These are phyloP conservation scores for Clonostachys rosea DNA, from an alignment of 2,329 filamentous ascomycete species.

Conservation along the genomic window DNA sequence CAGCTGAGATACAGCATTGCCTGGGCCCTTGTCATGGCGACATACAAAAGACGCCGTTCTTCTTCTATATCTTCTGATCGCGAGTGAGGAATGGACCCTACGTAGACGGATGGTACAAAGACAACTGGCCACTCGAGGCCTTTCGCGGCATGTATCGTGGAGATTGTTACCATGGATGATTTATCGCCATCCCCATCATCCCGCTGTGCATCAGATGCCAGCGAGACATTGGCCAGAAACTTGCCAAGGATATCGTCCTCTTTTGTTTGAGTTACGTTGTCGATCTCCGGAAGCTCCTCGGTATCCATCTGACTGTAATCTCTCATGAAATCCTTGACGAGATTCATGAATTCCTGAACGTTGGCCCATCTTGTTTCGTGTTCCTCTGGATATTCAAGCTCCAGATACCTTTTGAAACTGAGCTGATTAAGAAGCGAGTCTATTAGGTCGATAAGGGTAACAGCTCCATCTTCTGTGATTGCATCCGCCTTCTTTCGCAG, in stretches of 20 bases:
- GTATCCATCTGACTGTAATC: conserved; percentile 39
- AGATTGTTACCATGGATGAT: conserved; percentile 74
- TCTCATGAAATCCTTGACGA: conserved; percentile 67
- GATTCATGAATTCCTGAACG: conserved; percentile 78
- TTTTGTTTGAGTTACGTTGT: conserved; percentile 64
- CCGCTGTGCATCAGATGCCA: conserved; percentile 75
- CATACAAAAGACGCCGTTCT: conserved; percentile 84
- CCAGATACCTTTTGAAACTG: conserved; percentile 69
- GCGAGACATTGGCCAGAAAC: conserved; percentile 84
- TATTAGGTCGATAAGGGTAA: conserved; percentile 41
- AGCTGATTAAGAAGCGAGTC: conserved; percentile 58
- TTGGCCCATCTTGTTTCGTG: conserved; percentile 81
- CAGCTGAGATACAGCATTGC: conserved; percentile 81
- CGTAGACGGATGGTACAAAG: conserved; percentile 85
- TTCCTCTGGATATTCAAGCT: conserved; percentile 67
- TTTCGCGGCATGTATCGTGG: conserved; percentile 94
- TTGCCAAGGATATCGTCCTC: conserved; percentile 62
- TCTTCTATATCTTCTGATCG: conserved; percentile 82
- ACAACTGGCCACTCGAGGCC: conserved; percentile 95
- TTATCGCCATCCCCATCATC: conserved; percentile 52
- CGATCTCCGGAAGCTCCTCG: conserved; percentile 60
- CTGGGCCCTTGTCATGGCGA: conserved; percentile 94
- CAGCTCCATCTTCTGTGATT: conserved; percentile 15
- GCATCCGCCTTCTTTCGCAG: conserved; percentile 20
- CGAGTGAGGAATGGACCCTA: conserved; percentile 86